Evolutionary conservation across 306 rosid genomes (phyloP).

Genomic region (Acacia acuminata): DNA sequence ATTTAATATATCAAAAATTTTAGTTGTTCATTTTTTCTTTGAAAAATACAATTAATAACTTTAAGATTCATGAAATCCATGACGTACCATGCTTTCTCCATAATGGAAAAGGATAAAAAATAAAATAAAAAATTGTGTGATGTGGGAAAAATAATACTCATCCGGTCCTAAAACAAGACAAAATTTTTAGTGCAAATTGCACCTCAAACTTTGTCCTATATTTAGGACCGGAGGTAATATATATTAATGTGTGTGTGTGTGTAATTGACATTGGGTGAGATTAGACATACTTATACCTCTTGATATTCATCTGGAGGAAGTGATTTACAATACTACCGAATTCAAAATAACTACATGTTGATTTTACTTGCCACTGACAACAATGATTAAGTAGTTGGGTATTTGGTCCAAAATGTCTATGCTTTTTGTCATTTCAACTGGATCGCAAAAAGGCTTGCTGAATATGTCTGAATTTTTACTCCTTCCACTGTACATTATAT

Average conservation of each 20-base stretch:
- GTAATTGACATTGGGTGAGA: neutral
- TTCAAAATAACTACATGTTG: neutral
- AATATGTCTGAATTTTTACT: neutral
- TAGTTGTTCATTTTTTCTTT: neutral
- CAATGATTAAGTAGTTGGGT: neutral
- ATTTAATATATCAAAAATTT: neutral
- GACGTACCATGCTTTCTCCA: neutral
- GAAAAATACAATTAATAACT: neutral
- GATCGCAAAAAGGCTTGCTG: slow-evolving; percentile 9
- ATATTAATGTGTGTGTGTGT: neutral
- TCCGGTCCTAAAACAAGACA: no score
- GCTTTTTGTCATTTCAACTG: neutral
- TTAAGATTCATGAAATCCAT: neutral
- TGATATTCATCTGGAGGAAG: neutral
- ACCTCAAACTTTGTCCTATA: no score
- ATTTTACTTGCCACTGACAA: neutral
- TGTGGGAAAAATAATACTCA: no score
- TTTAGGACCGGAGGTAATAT: no score
- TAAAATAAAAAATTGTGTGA: no score
- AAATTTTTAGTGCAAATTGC: no score
- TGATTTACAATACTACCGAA: neutral
- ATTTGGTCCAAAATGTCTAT: neutral
- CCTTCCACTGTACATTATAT: slow-evolving; percentile 5
- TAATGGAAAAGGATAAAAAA: neutral
- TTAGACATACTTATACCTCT: neutral